These are phyloP conservation scores for Chaetomiaceae sp. DNA, from an alignment of 2,329 filamentous ascomycete species.

Conservation along the genomic window DNA sequence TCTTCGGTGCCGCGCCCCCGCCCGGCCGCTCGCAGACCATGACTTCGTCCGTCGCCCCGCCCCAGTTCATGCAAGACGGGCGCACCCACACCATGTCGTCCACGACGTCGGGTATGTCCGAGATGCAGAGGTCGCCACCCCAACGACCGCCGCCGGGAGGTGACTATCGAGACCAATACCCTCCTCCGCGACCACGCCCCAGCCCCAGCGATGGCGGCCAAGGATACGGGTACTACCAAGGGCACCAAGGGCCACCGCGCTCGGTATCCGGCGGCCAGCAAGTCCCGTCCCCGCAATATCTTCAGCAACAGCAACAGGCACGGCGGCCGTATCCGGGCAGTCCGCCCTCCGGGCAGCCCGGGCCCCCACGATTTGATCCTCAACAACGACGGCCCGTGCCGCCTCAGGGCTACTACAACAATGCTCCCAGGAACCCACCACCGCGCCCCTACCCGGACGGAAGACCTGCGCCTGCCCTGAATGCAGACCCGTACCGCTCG, in stretches of 20 bases:
- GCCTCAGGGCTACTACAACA: conserved; percentile 41
- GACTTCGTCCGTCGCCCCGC: conserved; percentile 65
- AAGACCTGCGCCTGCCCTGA: conserved; percentile 64
- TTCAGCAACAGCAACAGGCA: conserved; percentile 42
- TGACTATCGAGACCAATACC: conserved; percentile 34
- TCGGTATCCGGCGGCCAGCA: conserved; percentile 47
- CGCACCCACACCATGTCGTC: conserved; percentile 77
- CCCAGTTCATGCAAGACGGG: conserved; percentile 52
- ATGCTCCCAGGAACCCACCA: conserved; percentile 38
- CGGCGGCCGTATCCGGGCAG: conserved; percentile 42
- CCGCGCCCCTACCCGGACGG: conserved; percentile 60
- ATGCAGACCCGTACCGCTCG: conserved; percentile 83
- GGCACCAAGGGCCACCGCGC: conserved; percentile 45
- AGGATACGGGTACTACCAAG: conserved; percentile 49
- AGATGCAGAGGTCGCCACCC: conserved; percentile 61
- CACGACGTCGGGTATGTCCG: conserved; percentile 44
- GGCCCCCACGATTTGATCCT: conserved; percentile 36
- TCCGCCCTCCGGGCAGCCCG: conserved; percentile 17
- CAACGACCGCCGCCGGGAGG: conserved; percentile 43
- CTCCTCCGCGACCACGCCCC: conserved; percentile 38
- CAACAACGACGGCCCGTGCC: conserved; percentile 43
- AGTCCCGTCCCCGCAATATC: conserved; percentile 42
- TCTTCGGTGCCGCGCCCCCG: conserved; percentile 83
- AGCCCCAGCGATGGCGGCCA: conserved; percentile 43
- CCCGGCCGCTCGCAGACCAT: conserved; percentile 92